Conservation (phyloP, 2,329 filamentous ascomycete species). For the Cercospora canescens region DNA sequence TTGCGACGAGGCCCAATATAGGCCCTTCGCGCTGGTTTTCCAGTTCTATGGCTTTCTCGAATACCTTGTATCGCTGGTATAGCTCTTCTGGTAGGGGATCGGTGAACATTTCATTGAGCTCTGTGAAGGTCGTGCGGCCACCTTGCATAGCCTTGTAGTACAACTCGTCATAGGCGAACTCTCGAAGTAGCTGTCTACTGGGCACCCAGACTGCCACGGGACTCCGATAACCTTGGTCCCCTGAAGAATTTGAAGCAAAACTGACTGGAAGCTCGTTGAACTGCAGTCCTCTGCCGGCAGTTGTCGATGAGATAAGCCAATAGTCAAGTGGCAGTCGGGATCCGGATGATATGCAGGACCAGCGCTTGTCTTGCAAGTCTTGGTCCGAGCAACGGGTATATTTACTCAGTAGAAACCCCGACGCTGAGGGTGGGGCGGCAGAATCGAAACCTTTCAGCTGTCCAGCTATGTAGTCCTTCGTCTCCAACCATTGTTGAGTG, state of each 20-base stretch:
- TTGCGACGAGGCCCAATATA: not conserved
- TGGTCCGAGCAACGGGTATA: not conserved
- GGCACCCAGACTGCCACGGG: not conserved
- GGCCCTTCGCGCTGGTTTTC: not conserved
- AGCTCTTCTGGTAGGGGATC: not conserved
- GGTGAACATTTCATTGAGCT: not conserved
- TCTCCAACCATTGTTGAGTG: slow-evolving; percentile 29
- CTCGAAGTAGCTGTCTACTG: not conserved
- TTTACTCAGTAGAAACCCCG: not conserved
- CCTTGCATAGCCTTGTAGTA: not conserved
- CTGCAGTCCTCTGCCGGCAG: not conserved
- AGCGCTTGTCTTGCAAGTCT: not conserved
- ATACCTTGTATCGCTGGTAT: not conserved
- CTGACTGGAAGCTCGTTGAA: not conserved
- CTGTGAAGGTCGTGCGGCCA: not conserved
- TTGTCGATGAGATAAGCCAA: not conserved
- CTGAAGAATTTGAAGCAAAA: not conserved
- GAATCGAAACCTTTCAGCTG: not conserved
- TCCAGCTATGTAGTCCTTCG: not conserved
- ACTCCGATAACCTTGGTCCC: not conserved
- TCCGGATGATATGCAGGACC: not conserved
- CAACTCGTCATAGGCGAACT: not conserved
- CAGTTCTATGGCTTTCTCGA: not conserved
- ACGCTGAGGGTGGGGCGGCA: not conserved
- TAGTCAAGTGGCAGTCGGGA: not conserved